Base-by-base conservation (phyloP, 352 stramenopile species). In the Pythium brachiatum region DNA sequence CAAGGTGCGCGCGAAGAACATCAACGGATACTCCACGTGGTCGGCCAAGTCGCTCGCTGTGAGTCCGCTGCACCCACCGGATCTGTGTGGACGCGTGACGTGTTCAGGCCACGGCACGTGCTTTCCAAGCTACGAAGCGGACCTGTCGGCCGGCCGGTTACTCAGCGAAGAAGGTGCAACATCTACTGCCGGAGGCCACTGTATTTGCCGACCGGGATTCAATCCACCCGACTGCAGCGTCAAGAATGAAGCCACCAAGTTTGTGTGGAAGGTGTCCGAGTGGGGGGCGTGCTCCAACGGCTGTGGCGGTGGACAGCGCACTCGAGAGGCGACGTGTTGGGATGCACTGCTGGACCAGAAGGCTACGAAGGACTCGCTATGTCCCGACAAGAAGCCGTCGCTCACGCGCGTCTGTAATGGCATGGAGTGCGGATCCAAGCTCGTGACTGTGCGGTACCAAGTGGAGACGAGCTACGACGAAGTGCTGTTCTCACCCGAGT, bases 401-500 rank as follows among this genome's bases (percentile, higher is more conserved):
- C 63, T 82, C 21, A 76, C 79, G 18, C 78, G 74, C 11, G 89
- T 90, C 25, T 90, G 81, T 74, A 90, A 90, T 43, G 75, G 81
- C 34, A 88, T 91, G 68, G 80, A 89, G 48, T 91, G 82, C 52
- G 82, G 82, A 13, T 87, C 78, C 16, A 89, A 87, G 60, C 72
- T 86, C 16, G 78, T 90, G 23, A 72, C 75, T 11, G 73, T 89
- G 53, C 75, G 71, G 53, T 91, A 89, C 67, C 60, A 88, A 58
- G 74, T 91, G 8, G 80, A 91, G 66, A 88, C 88, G 71, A 80
- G 79, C 56, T 91, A 79, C 66, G 80, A 91, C 57, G 82, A 91
- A 50, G 75, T 91, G 36, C 67, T 90, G 18, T 89, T 89, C 55
- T 86, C 74, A 1, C 57, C 78, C 31, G 61, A 85, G 31, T 60